Percentiles rank a stretch among this genome's conserved stretches.
Conservation (phyloP, 116 monocot genomes). For the Cymodocea nodosa region DNA sequence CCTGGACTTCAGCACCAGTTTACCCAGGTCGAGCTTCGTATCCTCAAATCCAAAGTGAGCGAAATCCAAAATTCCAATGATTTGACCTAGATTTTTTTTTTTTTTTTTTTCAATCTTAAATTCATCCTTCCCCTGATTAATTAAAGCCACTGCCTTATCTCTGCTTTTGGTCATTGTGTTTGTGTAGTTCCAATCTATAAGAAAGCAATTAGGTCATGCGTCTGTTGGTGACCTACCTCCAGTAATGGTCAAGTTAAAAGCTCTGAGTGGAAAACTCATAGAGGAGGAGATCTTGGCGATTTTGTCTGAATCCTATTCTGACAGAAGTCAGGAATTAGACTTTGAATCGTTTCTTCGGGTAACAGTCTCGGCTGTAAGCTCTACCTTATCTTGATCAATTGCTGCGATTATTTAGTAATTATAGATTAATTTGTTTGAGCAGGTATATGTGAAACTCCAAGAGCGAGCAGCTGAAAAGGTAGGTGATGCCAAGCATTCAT, state of each 20-base stretch:
- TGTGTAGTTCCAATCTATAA: conserved; percentile 34
- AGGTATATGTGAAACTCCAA: conserved; percentile 80
- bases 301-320: conserved; percentile 46
- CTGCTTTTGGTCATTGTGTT: not conserved
- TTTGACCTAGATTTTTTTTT: not conserved
- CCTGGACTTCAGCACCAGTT: conserved; percentile 89
- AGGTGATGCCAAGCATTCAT: conserved; percentile 43
- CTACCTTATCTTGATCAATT: not conserved
- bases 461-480: conserved; percentile 35
- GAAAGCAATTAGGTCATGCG: conserved; percentile 29
- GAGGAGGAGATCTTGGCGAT: conserved; percentile 44
- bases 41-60: conserved; percentile 77
- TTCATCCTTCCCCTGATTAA: not conserved
- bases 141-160: not conserved
- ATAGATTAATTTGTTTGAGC: not conserved
- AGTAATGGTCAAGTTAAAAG: conserved; percentile 61
- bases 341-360: conserved; percentile 83
- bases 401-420: not conserved
- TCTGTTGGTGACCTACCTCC: conserved; percentile 41
- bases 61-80: not conserved
- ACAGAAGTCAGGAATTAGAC: conserved; percentile 53
- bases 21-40: conserved; percentile 88
- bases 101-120: not conserved
- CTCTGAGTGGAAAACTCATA: conserved; percentile 38
- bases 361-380: not conserved